Evolutionary conservation across 345 rosid species (phyloP).

Genomic region (Angophora floribunda): DNA sequence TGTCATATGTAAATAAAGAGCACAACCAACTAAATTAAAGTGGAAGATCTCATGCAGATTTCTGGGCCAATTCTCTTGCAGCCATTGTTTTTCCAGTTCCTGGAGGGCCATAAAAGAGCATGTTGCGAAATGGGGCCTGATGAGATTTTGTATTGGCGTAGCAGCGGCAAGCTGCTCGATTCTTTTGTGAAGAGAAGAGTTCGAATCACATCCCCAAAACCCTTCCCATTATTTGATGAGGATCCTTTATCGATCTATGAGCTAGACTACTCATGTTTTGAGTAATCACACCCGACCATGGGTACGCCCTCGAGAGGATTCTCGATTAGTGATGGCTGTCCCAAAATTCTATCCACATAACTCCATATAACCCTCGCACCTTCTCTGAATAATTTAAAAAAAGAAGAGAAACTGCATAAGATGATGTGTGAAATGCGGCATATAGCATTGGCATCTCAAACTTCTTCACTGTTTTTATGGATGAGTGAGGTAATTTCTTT

Average conservation of each 20-base stretch:
- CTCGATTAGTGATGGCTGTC: slow-evolving; percentile 97
- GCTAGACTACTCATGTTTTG: slow-evolving; percentile 35
- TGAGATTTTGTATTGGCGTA: slow-evolving; percentile 97
- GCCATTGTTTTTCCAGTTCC: slow-evolving; percentile 99
- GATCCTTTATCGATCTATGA: slow-evolving; percentile 29
- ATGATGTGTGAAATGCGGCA: background rate
- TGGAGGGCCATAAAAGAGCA: slow-evolving; percentile 98
- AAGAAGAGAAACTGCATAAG: background rate
- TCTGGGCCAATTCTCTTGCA: slow-evolving; percentile 82
- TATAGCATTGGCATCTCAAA: background rate
- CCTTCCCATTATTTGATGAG: slow-evolving; percentile 47
- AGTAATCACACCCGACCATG: slow-evolving; percentile 77
- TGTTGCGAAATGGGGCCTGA: slow-evolving; percentile 89
- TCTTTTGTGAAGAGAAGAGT: slow-evolving; percentile 83
- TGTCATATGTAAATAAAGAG: background rate
- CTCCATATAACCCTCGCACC: slow-evolving; percentile 99
- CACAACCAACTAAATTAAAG: background rate
- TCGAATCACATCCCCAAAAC: slow-evolving; percentile 92
- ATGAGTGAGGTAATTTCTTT: background rate
- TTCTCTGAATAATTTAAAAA: slow-evolving; percentile 47
- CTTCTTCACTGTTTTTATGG: background rate
- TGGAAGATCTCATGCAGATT: slow-evolving; percentile 57
- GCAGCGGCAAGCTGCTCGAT: slow-evolving; percentile 76
- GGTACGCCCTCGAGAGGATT: slow-evolving; percentile 96
- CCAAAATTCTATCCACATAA: slow-evolving; percentile 91